Percentiles rank a stretch among this genome's conserved stretches.
Conservation (phyloP, 2,329 filamentous ascomycete genomes). For the Aspergillus texensis region DNA sequence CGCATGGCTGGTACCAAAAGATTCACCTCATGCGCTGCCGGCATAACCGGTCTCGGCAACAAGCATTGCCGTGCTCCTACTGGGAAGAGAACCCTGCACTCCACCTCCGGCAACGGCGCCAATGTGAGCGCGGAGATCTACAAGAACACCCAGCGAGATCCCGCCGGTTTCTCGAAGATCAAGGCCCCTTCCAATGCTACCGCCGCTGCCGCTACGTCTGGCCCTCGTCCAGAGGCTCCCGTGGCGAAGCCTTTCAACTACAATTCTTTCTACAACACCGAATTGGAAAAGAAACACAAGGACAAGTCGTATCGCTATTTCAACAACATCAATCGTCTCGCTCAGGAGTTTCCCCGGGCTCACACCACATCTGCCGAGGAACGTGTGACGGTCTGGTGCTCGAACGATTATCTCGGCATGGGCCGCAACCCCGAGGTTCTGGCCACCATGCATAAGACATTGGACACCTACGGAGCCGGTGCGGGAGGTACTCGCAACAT, state of each 20-base stretch:
- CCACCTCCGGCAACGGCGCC: conserved; percentile 75
- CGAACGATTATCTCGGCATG: conserved; percentile 99
- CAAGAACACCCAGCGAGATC: conserved; percentile 51
- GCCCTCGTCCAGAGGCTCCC: conserved; percentile 53
- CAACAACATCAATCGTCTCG: conserved; percentile 99
- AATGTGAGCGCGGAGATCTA: conserved; percentile 66
- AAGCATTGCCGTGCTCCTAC: conserved; percentile 54
- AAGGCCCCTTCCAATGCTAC: conserved; percentile 28
- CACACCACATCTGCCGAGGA: conserved; percentile 85
- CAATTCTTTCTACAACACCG: conserved; percentile 80
- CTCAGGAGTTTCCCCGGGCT: conserved; percentile 92
- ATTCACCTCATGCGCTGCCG: conserved; percentile 40
- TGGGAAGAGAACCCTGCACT: conserved; percentile 77
- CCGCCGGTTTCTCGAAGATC: conserved; percentile 26
- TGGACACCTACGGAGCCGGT: conserved; percentile 92
- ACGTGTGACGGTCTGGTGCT: conserved; percentile 96
- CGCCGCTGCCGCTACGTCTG: conserved; percentile 33
- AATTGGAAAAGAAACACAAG: conserved; percentile 98
- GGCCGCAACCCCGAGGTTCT: conserved; percentile 86
- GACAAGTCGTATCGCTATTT: conserved; percentile 99
- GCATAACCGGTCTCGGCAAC: conserved; percentile 29
- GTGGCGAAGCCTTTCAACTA: conserved; percentile 76
- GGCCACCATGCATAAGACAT: conserved; percentile 88
- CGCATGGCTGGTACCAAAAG: conserved; percentile 43
- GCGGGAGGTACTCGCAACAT: conserved; percentile 97